Evolutionary conservation across 192 early-diverging fungal genomes (phyloP).

Genomic region (Allomyces macrogynus): DNA sequence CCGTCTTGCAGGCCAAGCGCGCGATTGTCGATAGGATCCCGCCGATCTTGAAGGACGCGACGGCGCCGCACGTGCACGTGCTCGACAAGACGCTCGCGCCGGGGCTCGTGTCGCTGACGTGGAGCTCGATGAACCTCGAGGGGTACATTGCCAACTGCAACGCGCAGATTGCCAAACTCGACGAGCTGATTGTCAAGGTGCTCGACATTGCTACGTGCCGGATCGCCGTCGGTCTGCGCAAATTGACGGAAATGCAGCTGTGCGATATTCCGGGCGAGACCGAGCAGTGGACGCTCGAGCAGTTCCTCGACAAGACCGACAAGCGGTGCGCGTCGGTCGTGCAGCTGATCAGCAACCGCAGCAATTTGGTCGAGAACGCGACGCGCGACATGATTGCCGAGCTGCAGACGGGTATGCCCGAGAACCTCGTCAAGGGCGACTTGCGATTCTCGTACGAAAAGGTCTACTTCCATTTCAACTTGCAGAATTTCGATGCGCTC

Average conservation of each 20-base stretch:
- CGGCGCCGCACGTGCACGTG: conserved; percentile 65
- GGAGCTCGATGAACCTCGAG: conserved; percentile 33
- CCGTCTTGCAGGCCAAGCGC: conserved; percentile 18
- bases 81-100: conserved; percentile 88
- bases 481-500: conserved; percentile 78
- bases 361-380: conserved; percentile 46
- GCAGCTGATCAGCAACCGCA: conserved; percentile 42
- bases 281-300: conserved; percentile 76
- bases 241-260: conserved; percentile 49
- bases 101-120: conserved; percentile 40
- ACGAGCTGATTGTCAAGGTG: conserved; percentile 61
- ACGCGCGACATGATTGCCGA: conserved; percentile 61
- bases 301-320: conserved; percentile 74
- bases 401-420: conserved; percentile 53
- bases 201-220: conserved; percentile 64
- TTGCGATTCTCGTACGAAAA: conserved; percentile 96
- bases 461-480: conserved; percentile 87
- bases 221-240: conserved; percentile 45
- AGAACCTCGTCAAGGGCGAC: conserved; percentile 63
- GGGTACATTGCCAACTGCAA: conserved; percentile 24
- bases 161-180: conserved; percentile 44
- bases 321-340: conserved; percentile 54
- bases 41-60: conserved; percentile 82
- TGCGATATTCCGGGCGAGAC: conserved; percentile 77
- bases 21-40: conserved; percentile 54